Conservation (phyloP, 306 rosid genomes). For the Castanea sativa region DNA sequence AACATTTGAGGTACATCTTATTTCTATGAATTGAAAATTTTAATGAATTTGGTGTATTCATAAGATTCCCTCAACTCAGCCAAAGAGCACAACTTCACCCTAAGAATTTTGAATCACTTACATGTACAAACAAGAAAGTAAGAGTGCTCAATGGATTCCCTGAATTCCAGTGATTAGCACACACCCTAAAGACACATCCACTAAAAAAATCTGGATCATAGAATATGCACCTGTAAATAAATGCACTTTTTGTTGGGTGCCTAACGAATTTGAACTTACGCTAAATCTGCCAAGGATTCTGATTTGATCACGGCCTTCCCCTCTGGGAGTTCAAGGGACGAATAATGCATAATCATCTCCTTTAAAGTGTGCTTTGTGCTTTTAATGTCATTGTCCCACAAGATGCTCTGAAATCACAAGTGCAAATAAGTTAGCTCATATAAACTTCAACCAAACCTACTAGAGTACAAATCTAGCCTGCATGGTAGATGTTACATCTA, state of each 20-base stretch:
- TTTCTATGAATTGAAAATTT: background rate
- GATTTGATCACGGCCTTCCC: conserved; percentile 80
- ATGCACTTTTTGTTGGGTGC: background rate
- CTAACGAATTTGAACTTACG: conserved; percentile 50
- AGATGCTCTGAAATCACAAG: conserved; percentile 64
- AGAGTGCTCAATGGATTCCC: background rate
- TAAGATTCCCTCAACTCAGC: background rate
- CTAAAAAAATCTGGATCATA: background rate
- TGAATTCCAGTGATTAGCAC: background rate
- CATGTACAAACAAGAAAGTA: background rate
- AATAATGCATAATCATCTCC: conserved; percentile 74
- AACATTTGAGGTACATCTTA: background rate
- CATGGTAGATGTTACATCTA: background rate
- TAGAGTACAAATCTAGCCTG: background rate
- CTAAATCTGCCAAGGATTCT: conserved; percentile 64
- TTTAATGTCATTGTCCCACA: conserved; percentile 90
- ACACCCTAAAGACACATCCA: background rate
- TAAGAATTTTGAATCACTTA: background rate
- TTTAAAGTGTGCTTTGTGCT: conserved; percentile 76
- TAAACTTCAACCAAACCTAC: background rate
- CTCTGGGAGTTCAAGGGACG: conserved; percentile 72
- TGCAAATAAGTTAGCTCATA: conserved; percentile 3
- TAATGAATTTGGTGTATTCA: background rate
- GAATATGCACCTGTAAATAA: background rate
- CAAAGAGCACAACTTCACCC: background rate